Conservation (phyloP, 257 asterid genomes). For the Solanum corneliomulleri region DNA sequence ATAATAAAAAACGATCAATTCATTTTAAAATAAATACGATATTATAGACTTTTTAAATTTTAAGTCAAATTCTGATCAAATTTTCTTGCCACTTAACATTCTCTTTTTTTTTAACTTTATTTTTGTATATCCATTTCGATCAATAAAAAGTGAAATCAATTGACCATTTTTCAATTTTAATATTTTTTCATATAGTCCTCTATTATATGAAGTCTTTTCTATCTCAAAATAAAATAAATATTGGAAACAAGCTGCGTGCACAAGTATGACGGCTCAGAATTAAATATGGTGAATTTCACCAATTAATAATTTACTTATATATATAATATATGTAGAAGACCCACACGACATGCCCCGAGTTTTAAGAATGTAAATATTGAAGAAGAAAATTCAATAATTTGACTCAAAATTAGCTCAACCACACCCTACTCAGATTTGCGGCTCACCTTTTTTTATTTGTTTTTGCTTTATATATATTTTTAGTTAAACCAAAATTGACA, state of each 20-base stretch:
- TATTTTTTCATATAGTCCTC: background rate
- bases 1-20: too few relatives aligned
- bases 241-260: background rate
- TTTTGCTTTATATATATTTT: background rate
- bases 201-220: background rate
- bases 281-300: background rate
- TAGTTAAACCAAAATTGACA: background rate
- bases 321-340: background rate
- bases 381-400: background rate
- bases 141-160: background rate
- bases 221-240: too few relatives aligned
- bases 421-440: background rate
- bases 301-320: background rate
- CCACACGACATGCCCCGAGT: background rate
- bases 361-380: background rate
- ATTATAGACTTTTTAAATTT: too few relatives aligned
- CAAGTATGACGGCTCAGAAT: background rate
- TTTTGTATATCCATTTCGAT: background rate
- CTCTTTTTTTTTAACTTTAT: too few relatives aligned
- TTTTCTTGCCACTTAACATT: too few relatives aligned
- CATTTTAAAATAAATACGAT: too few relatives aligned
- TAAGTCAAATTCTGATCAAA: too few relatives aligned
- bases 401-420: slow-evolving; percentile 3
- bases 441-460: background rate
- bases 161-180: background rate